phyloP scores from a whole-genome alignment of 257 asterid species.

The Forsythia viridissima region DNA sequence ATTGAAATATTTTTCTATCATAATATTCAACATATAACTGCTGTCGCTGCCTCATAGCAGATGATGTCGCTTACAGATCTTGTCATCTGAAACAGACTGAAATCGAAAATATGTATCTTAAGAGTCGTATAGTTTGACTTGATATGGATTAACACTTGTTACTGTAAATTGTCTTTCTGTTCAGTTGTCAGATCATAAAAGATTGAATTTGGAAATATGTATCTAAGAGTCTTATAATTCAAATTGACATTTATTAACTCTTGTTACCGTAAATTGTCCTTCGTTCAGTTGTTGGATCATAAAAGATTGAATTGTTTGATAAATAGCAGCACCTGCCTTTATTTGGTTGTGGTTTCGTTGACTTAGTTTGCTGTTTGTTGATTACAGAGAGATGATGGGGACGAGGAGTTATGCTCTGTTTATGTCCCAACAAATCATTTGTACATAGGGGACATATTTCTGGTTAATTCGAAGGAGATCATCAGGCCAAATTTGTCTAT shows the following conservation, averaged over 20 bases:
- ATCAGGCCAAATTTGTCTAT: conserved; percentile 83
- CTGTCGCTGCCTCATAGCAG: neutral
- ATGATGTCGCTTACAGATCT: neutral
- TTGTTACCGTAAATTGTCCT: neutral
- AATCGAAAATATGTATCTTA: neutral
- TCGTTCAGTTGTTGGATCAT: neutral
- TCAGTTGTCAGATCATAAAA: neutral
- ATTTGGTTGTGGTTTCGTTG: conserved; percentile 10
- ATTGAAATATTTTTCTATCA: neutral
- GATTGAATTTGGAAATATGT: neutral
- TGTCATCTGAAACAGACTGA: neutral
- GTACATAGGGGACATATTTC: conserved; percentile 80
- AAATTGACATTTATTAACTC: neutral
- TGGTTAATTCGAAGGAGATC: conserved; percentile 75
- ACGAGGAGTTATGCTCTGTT: conserved; percentile 82
- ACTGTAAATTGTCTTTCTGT: neutral
- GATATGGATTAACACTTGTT: neutral
- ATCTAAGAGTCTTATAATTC: neutral
- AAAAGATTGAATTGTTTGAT: neutral
- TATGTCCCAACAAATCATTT: conserved; percentile 89
- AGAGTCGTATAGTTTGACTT: neutral
- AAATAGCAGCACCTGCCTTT: conserved; percentile 5
- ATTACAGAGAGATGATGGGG: conserved; percentile 73
- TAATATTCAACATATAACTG: neutral
- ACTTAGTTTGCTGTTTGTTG: conserved; percentile 22